Conservation (phyloP, 2,329 filamentous ascomycete genomes). For the Colletotrichum musae region DNA sequence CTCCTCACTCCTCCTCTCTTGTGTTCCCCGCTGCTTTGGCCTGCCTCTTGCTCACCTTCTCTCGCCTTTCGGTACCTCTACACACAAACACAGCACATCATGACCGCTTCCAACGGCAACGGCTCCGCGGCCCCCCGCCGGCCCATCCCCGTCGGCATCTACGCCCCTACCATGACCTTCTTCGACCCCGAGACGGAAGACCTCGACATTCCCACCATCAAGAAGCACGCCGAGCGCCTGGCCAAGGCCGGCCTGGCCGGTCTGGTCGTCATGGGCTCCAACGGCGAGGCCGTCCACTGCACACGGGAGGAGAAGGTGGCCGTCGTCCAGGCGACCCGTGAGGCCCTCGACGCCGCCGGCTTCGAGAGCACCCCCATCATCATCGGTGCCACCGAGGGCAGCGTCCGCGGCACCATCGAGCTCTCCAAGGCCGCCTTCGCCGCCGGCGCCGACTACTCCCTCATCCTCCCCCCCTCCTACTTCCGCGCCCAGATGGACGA, state of each 20-base stretch:
- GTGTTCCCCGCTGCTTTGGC: constrained; percentile 15
- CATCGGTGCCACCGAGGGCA: constrained; percentile 85
- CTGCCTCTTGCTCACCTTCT: constrained; percentile 12
- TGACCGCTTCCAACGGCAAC: constrained; percentile 43
- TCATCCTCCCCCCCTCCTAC: constrained; percentile 87
- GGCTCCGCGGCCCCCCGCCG: constrained; percentile 54
- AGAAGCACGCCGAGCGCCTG: constrained; percentile 84
- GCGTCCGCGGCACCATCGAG: constrained; percentile 84
- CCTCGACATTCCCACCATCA: constrained; percentile 83
- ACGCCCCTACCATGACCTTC: constrained; percentile 92
- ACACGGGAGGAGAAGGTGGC: constrained; percentile 82
- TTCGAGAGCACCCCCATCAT: constrained; percentile 84
- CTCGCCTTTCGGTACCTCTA: constrained; percentile 32
- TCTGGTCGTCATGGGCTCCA: constrained; percentile 90
- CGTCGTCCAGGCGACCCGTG: constrained; percentile 83
- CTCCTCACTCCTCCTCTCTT: constrained; percentile 42
- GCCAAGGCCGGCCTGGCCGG: constrained; percentile 84
- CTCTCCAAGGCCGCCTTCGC: constrained; percentile 76
- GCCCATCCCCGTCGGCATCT: constrained; percentile 84
- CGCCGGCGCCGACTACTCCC: constrained; percentile 84
- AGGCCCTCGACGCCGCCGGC: constrained; percentile 85
- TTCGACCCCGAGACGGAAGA: constrained; percentile 89
- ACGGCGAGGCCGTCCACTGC: constrained; percentile 90
- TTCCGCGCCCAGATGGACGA: constrained; percentile 85
- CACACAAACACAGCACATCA: constrained; percentile 32